A percentile compares a stretch with the other conserved stretches of the same genome.
Conservation (phyloP, 371 early-diverging fungal genomes). For the Rhizopus delemar region DNA sequence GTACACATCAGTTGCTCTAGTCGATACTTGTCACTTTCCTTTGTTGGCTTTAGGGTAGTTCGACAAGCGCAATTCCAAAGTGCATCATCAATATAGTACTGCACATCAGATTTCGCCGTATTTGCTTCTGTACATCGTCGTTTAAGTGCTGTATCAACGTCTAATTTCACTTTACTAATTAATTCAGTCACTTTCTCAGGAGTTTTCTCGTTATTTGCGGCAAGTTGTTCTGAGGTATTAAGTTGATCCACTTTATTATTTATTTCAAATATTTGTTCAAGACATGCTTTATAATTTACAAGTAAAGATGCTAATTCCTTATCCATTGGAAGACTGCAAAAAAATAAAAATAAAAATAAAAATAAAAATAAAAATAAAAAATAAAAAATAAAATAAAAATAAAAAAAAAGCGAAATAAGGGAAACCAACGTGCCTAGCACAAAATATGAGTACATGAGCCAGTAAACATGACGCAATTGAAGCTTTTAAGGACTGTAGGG, state of each 20-base stretch:
- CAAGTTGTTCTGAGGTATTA: slow-evolving; percentile 17
- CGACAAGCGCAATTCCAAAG: slow-evolving; percentile 28
- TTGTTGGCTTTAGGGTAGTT: slow-evolving; percentile 12
- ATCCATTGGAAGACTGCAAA: slow-evolving; percentile 11
- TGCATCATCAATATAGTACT: slow-evolving; percentile 49
- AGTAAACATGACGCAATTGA: background rate
- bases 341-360: slow-evolving; percentile 4
- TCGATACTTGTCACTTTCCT: slow-evolving; percentile 13
- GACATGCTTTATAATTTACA: slow-evolving; percentile 19
- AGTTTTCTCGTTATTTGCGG: slow-evolving; percentile 33
- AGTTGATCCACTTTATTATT: slow-evolving; percentile 15
- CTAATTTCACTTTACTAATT: slow-evolving; percentile 31
- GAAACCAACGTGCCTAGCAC: too few relatives aligned
- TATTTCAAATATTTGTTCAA: slow-evolving; percentile 22
- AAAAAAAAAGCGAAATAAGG: too few relatives aligned
- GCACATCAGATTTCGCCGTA: slow-evolving; percentile 47
- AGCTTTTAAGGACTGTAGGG: too few relatives aligned
- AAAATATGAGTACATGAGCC: too few relatives aligned
- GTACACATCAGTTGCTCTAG: slow-evolving; percentile 10
- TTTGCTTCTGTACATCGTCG: slow-evolving; percentile 33
- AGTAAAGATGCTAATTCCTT: slow-evolving; percentile 16
- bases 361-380: background rate
- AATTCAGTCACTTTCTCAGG: slow-evolving; percentile 32
- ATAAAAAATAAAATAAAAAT: too few relatives aligned
- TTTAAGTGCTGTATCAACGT: slow-evolving; percentile 28